A percentile compares a stretch with the other conserved stretches of the same genome.
These are phyloP conservation scores for Trichophyton schoenleinii DNA, from an alignment of 2,329 filamentous ascomycete genomes.

Conservation along the genomic window DNA sequence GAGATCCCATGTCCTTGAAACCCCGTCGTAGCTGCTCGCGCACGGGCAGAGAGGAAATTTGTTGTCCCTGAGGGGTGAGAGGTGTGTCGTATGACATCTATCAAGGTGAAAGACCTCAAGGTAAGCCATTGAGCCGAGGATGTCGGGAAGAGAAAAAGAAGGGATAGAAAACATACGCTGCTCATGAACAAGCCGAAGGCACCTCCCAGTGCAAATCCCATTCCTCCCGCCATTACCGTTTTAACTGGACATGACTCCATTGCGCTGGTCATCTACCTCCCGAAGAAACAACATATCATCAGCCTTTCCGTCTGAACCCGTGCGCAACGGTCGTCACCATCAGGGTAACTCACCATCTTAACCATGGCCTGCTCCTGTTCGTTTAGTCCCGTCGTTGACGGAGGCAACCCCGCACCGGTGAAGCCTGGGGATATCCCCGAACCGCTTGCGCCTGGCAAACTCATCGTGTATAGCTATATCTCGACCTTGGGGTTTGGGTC, in stretches of 20 bases:
- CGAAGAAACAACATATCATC: neutral
- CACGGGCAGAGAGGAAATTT: constrained; percentile 56
- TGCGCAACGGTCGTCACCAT: neutral
- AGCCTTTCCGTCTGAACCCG: neutral
- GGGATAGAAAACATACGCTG: constrained; percentile 51
- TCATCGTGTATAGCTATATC: constrained; percentile 18
- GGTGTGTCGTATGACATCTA: constrained; percentile 98
- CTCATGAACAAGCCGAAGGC: constrained; percentile 97
- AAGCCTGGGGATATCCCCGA: constrained; percentile 15
- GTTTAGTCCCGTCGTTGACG: constrained; percentile 28
- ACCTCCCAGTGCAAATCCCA: constrained; percentile 88
- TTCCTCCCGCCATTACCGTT: constrained; percentile 75
- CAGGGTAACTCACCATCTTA: constrained; percentile 27
- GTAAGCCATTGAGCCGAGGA: constrained; percentile 2
- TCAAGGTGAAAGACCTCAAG: neutral
- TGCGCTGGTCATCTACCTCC: constrained; percentile 56
- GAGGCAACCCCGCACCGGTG: constrained; percentile 14
- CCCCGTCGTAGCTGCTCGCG: constrained; percentile 71
- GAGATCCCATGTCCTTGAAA: constrained; percentile 87
- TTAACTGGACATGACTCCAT: constrained; percentile 94
- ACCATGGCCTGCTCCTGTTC: constrained; percentile 39
- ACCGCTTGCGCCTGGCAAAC: constrained; percentile 24
- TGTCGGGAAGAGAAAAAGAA: neutral
- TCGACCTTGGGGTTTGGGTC: neutral
- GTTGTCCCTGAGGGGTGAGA: constrained; percentile 47